Evolutionary conservation across 1,284 basidiomycete genomes (phyloP).

Genomic region (Ceraceosorus guamensis): DNA sequence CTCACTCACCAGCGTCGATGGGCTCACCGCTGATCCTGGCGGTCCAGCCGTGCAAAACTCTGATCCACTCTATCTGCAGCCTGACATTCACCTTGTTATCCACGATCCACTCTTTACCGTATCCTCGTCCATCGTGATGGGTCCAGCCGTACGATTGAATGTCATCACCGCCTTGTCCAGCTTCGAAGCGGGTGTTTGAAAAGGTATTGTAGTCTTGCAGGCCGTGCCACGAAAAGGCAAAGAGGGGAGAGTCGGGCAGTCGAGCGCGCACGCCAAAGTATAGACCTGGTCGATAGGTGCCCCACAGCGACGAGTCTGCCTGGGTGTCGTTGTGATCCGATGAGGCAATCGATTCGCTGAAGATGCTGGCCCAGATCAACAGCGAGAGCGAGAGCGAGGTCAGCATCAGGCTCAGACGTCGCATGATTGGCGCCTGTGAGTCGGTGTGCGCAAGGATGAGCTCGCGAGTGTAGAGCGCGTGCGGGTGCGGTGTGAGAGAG

Average conservation of each 20-base stretch:
- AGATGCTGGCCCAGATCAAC: too few relatives aligned
- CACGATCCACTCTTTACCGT: slow-evolving; percentile 73
- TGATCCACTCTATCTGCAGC: slow-evolving; percentile 44
- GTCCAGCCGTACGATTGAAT: slow-evolving; percentile 78
- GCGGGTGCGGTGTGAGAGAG: too few relatives aligned
- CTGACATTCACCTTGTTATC: slow-evolving; percentile 70
- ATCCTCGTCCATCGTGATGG: slow-evolving; percentile 73
- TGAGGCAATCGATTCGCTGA: too few relatives aligned
- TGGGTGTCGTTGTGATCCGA: too few relatives aligned
- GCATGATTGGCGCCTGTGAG: too few relatives aligned
- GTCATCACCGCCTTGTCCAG: slow-evolving; percentile 80
- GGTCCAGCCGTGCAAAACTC: slow-evolving; percentile 65
- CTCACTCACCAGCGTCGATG: slow-evolving; percentile 58
- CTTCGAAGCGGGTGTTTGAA: slow-evolving; percentile 58
- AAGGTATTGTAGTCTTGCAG: slow-evolving; percentile 24
- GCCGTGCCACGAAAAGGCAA: slow-evolving; percentile 74
- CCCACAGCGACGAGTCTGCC: slow-evolving; percentile 66
- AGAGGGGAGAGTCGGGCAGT: slow-evolving; percentile 76
- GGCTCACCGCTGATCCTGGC: slow-evolving; percentile 76
- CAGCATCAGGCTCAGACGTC: too few relatives aligned
- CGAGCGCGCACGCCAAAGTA: slow-evolving; percentile 85
- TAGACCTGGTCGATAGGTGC: slow-evolving; percentile 78
- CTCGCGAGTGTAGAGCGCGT: too few relatives aligned
- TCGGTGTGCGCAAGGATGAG: too few relatives aligned
- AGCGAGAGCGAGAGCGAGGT: too few relatives aligned